Conservation (phyloP, 257 asterid species). For the Solanum paucissectum region DNA sequence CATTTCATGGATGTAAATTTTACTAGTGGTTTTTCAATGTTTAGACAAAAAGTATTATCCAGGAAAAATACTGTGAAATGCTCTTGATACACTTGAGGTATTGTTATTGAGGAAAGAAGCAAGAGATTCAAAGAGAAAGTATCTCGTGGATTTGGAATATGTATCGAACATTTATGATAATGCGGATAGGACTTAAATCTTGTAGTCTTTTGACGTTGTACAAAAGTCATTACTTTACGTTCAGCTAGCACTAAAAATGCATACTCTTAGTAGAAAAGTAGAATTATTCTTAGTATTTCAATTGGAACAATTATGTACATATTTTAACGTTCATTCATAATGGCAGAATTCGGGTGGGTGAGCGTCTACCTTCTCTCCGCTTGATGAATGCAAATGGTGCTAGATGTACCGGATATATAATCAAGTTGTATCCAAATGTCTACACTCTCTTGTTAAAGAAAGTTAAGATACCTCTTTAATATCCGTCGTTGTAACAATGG, state of each 20-base stretch:
- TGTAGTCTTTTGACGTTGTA: neutral
- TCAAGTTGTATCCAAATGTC: neutral
- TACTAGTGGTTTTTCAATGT: neutral
- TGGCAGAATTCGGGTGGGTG: neutral
- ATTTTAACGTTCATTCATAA: neutral
- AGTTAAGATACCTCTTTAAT: neutral
- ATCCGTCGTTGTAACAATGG: neutral
- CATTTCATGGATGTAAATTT: neutral
- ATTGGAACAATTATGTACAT: neutral
- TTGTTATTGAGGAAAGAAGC: constrained; percentile 9
- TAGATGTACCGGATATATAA: too few species aligned
- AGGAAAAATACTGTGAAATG: constrained; percentile 3
- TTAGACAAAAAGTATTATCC: neutral
- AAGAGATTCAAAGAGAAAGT: constrained; percentile 43
- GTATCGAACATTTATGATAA: neutral
- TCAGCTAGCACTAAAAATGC: neutral
- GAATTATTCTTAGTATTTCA: too few species aligned
- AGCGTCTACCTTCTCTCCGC: neutral
- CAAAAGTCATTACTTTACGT: neutral
- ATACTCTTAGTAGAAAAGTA: neutral
- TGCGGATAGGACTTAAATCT: neutral
- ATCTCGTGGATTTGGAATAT: constrained; percentile 22
- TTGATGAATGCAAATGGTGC: too few species aligned
- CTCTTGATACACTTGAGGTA: constrained; percentile 8
- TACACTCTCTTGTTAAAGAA: neutral